Evolutionary conservation across 805 yeast species (phyloP).

Genomic region (Ogataea dorogensis): DNA sequence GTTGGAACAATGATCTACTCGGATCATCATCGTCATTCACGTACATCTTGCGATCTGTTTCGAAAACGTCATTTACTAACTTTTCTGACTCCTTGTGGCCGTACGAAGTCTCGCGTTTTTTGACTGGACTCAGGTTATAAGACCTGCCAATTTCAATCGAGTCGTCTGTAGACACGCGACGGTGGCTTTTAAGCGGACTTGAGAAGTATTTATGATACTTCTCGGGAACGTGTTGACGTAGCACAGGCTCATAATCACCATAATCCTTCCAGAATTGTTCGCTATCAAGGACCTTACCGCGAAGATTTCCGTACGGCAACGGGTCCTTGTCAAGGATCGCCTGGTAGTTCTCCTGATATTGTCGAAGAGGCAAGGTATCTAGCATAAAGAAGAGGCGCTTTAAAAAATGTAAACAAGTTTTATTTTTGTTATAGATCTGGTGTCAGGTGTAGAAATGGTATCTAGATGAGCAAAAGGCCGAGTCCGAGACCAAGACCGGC

Average conservation of each 20-base stretch:
- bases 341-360: conserved; percentile 30
- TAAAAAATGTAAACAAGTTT: conserved; percentile 9
- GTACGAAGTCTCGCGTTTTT: conserved; percentile 14
- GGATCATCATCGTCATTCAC: conserved; percentile 16
- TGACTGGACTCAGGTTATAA: conserved; percentile 31
- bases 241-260: conserved; percentile 31
- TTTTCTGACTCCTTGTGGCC: conserved; percentile 27
- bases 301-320: conserved; percentile 30
- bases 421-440: conserved; percentile 4
- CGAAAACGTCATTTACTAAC: conserved; percentile 25
- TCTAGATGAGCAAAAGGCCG: conserved; percentile 16
- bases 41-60: conserved; percentile 19
- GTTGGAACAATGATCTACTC: conserved; percentile 17
- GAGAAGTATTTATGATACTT: conserved; percentile 28
- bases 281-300: conserved; percentile 27
- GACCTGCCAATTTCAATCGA: conserved; percentile 32
- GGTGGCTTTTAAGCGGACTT: conserved; percentile 5
- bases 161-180: conserved; percentile 7
- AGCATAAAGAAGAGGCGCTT: conserved; percentile 22
- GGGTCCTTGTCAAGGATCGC: conserved; percentile 29
- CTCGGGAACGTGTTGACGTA: conserved; percentile 30
- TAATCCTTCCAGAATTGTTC: conserved; percentile 23
- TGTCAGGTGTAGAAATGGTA: conserved; percentile 8
- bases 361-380: conserved; percentile 29
- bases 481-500: conserved; percentile 29